phyloP scores from a whole-genome alignment of 2,329 filamentous ascomycete species.

The Cadophora malorum region DNA sequence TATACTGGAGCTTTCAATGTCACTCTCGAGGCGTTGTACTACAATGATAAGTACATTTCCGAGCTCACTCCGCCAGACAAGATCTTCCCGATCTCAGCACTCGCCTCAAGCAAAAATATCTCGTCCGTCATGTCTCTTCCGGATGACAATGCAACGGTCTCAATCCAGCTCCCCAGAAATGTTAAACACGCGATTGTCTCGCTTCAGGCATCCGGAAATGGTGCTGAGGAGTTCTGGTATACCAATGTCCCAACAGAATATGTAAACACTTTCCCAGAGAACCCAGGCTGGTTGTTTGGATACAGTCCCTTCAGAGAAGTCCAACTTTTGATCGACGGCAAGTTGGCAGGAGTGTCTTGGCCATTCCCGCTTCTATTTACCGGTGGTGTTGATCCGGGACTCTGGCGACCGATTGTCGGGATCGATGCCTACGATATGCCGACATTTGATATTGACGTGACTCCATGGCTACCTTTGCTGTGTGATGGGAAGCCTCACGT shows the following conservation, averaged over 20 bases:
- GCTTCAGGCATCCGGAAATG: slow-evolving; percentile 51
- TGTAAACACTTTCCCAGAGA: not conserved
- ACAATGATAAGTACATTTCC: slow-evolving; percentile 1
- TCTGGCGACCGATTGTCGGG: slow-evolving; percentile 76
- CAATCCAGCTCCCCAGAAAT: slow-evolving; percentile 59
- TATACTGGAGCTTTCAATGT: slow-evolving; percentile 72
- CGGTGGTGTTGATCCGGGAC: slow-evolving; percentile 74
- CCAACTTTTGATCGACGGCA: slow-evolving; percentile 69
- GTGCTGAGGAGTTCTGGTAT: slow-evolving; percentile 80
- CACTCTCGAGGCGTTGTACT: slow-evolving; percentile 65
- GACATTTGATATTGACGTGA: slow-evolving; percentile 75
- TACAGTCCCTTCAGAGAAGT: slow-evolving; percentile 66
- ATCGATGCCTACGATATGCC: slow-evolving; percentile 79
- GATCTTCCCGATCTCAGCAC: slow-evolving; percentile 65
- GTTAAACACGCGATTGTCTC: slow-evolving; percentile 66
- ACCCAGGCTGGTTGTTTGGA: slow-evolving; percentile 61
- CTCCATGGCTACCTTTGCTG: slow-evolving; percentile 41
- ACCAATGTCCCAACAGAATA: not conserved
- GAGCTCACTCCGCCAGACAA: slow-evolving; percentile 37
- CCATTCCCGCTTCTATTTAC: slow-evolving; percentile 57
- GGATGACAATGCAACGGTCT: slow-evolving; percentile 57
- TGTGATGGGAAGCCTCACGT: not conserved
- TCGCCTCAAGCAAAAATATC: slow-evolving; percentile 48
- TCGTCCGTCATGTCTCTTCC: slow-evolving; percentile 73
- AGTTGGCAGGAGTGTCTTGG: slow-evolving; percentile 46